phyloP scores from a whole-genome alignment of 2,329 filamentous ascomycete genomes.

The Parafenestella ontariensis region DNA sequence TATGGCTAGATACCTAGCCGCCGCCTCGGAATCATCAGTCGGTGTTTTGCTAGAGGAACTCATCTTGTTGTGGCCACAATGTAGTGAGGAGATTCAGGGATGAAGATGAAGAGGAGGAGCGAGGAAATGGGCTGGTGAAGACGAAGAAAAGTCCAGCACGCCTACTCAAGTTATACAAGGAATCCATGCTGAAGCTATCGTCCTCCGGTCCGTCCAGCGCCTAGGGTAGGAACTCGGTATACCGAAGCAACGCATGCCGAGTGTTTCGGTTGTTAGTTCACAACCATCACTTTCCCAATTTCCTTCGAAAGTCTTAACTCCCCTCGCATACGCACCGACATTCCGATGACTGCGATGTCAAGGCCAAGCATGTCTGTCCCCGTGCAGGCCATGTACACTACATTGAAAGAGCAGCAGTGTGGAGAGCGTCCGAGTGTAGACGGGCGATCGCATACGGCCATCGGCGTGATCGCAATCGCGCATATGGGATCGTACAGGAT shows the following conservation, averaged over 20 bases:
- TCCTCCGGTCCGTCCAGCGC: neutral
- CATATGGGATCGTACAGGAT: neutral
- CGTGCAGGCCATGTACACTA: neutral
- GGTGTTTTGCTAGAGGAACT: neutral
- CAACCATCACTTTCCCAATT: neutral
- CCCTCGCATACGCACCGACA: neutral
- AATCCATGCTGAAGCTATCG: neutral
- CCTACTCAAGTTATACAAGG: neutral
- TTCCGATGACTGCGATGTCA: neutral
- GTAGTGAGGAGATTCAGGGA: neutral
- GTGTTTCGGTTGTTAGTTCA: neutral
- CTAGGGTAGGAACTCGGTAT: neutral
- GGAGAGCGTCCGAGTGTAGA: neutral
- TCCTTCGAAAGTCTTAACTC: neutral
- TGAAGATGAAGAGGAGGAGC: neutral
- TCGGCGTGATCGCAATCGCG: neutral
- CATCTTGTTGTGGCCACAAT: neutral
- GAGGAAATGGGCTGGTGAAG: neutral
- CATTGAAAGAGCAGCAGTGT: neutral
- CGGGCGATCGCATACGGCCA: neutral
- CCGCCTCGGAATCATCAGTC: neutral
- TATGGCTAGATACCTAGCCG: neutral
- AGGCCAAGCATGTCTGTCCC: neutral
- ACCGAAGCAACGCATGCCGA: neutral
- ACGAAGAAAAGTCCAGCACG: neutral